phyloP scores from a whole-genome alignment of 73 alveolate genomes.

The Symbiodinium pilosum region DNA sequence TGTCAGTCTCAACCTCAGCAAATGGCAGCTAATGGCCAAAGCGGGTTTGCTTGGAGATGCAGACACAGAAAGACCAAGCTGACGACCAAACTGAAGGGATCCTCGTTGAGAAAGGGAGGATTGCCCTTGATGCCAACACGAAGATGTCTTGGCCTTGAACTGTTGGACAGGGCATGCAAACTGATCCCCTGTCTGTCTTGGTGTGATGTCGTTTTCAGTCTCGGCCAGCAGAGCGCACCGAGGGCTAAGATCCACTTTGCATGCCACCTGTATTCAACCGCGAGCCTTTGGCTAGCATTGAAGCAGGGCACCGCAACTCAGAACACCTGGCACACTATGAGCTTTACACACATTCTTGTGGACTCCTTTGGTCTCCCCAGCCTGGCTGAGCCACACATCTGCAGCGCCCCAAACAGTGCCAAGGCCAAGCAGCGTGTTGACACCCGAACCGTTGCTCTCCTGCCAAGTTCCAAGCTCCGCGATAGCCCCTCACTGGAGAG shows the following conservation, averaged over 20 bases:
- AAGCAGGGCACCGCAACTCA: neutral
- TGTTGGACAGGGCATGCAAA: no score
- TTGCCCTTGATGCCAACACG: constrained; percentile 93
- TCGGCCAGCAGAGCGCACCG: neutral
- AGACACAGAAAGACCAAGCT: no score
- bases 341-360: no score
- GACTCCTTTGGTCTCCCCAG: neutral
- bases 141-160: constrained; percentile 63
- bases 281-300: no score
- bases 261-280: no score
- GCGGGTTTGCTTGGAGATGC: no score
- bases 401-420: constrained; percentile 79
- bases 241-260: neutral
- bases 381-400: constrained; percentile 46
- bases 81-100: constrained; percentile 40
- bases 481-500: neutral
- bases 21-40: neutral
- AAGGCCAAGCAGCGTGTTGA: neutral
- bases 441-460: neutral
- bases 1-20: constrained; percentile 62
- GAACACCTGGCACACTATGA: neutral
- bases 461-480: neutral
- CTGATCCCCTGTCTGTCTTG: no score
- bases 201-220: neutral
- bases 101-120: constrained; percentile 89